phyloP scores from a whole-genome alignment of 805 yeast genomes.

The Wickerhamiella spandovensis region DNA sequence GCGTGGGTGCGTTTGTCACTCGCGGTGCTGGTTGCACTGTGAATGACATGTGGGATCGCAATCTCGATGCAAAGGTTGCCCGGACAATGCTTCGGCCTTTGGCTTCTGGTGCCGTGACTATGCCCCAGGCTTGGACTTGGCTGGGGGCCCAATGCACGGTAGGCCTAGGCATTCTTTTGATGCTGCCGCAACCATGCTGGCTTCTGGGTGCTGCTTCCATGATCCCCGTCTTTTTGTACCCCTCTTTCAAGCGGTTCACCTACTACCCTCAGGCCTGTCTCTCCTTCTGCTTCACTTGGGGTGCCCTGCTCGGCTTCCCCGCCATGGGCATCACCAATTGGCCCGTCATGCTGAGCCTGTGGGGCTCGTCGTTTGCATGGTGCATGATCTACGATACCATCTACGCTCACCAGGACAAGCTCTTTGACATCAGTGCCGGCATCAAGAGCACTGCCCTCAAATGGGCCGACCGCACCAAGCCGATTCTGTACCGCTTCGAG shows the following conservation, averaged over 20 bases:
- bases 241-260: conserved; percentile 86
- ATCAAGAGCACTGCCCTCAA: conserved; percentile 90
- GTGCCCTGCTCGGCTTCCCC: conserved; percentile 84
- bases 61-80: conserved; percentile 72
- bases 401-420: conserved; percentile 95
- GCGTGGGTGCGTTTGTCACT: conserved; percentile 80
- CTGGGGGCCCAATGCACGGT: conserved; percentile 59
- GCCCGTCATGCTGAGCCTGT: conserved; percentile 66
- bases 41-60: conserved; percentile 75
- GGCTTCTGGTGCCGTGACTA: conserved; percentile 70
- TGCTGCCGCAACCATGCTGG: conserved; percentile 73
- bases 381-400: conserved; percentile 92
- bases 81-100: conserved; percentile 88
- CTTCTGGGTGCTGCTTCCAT: conserved; percentile 68
- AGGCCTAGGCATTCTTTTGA: conserved; percentile 58
- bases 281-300: conserved; percentile 85
- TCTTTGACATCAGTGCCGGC: conserved; percentile 77
- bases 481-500: conserved; percentile 50
- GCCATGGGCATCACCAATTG: conserved; percentile 82
- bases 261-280: conserved; percentile 86
- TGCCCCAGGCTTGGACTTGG: conserved; percentile 55
- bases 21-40: conserved; percentile 97
- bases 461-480: conserved; percentile 76
- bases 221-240: conserved; percentile 72
- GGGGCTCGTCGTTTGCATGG: conserved; percentile 72